A percentile compares a stretch with the other conserved stretches of the same genome.
phyloP scores from a whole-genome alignment of 345 rosid genomes.

The Durio zibethinus region DNA sequence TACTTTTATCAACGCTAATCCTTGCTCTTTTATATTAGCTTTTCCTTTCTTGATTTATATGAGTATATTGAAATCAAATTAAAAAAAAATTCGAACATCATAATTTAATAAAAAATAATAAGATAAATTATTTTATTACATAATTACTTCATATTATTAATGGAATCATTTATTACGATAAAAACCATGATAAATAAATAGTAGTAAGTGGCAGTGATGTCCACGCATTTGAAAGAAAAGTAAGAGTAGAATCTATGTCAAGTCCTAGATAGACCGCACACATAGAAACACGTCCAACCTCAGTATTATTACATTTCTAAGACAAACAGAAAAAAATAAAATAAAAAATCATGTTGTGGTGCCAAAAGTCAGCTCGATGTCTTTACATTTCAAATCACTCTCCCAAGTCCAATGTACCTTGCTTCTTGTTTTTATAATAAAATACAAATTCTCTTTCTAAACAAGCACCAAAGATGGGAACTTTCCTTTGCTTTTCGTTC shows the following conservation, averaged over 20 bases:
- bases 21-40: neutral
- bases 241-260: neutral
- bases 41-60: neutral
- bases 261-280: slow-evolving; percentile 11
- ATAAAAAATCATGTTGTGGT: slow-evolving; percentile 2
- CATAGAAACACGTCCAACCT: slow-evolving; percentile 17
- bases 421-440: slow-evolving; percentile 21
- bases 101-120: neutral
- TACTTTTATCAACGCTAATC: neutral
- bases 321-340: slow-evolving; percentile 25
- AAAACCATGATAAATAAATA: neutral
- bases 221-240: neutral
- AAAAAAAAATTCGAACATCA: neutral
- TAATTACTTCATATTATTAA: neutral
- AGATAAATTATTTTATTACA: neutral
- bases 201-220: neutral
- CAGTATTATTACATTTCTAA: slow-evolving; percentile 13
- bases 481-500: slow-evolving; percentile 29
- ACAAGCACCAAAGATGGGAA: slow-evolving; percentile 27
- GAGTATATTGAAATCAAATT: neutral
- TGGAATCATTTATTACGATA: neutral
- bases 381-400: slow-evolving; percentile 30
- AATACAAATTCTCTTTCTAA: slow-evolving; percentile 21
- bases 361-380: slow-evolving; percentile 49
- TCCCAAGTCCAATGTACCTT: slow-evolving; percentile 6